A percentile compares a stretch with the other conserved stretches of the same genome.
These are phyloP conservation scores for Ophiostoma quercus DNA, from an alignment of 2,329 filamentous ascomycete species.

Conservation along the genomic window DNA sequence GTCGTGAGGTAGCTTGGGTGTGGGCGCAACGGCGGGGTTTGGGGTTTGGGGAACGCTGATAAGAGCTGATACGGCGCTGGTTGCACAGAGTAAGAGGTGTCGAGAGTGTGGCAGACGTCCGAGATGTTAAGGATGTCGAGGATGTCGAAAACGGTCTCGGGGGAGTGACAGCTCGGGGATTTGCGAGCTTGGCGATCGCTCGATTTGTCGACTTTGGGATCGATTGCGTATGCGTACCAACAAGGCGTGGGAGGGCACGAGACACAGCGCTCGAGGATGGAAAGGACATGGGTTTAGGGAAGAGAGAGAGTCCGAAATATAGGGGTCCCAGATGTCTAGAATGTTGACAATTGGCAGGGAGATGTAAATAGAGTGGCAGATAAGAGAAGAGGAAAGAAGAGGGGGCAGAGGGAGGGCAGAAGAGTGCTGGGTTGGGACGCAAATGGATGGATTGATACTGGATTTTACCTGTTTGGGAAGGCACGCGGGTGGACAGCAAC, in stretches of 20 bases:
- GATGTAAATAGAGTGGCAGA: not conserved
- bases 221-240: not conserved
- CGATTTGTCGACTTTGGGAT: not conserved
- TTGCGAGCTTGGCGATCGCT: not conserved
- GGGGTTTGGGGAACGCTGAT: not conserved
- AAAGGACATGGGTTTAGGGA: constrained; percentile 10
- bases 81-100: not conserved
- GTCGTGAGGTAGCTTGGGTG: constrained; percentile 1
- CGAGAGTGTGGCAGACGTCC: not conserved
- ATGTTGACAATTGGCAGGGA: not conserved
- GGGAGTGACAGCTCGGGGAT: not conserved
- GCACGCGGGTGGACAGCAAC: constrained; percentile 12
- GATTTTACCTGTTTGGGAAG: not conserved
- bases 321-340: not conserved
- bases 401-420: no score
- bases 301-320: not conserved
- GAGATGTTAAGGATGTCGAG: not conserved
- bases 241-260: constrained; percentile 15
- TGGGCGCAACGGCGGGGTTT: constrained; percentile 6
- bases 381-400: not conserved
- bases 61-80: not conserved
- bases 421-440: not conserved
- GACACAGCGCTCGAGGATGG: constrained; percentile 15
- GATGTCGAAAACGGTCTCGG: not conserved
- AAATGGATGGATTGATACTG: constrained; percentile 4